Evolutionary conservation across 2,329 filamentous ascomycete genomes (phyloP).

Genomic region (Hypocrella siamensis): DNA sequence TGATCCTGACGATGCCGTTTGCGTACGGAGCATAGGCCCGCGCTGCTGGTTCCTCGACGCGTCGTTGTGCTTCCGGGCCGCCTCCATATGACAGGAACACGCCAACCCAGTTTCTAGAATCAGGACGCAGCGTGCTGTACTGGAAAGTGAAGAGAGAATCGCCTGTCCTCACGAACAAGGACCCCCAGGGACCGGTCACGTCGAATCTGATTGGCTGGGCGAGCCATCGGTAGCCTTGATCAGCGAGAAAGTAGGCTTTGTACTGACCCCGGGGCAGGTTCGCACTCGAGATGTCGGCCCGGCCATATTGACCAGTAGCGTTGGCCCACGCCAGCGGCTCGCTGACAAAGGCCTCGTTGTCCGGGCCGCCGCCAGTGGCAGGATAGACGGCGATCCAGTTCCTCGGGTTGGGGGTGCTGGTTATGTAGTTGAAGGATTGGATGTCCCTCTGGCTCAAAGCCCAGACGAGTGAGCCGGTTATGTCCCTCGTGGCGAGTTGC

Average conservation of each 20-base stretch:
- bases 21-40: constrained; percentile 17
- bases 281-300: constrained; percentile 8
- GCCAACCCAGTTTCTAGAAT: constrained; percentile 21
- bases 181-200: constrained; percentile 7
- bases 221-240: constrained; percentile 18
- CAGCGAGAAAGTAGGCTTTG: constrained; percentile 17
- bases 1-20: too few species aligned
- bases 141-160: too few species aligned
- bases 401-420: constrained; percentile 8
- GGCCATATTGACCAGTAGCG: constrained; percentile 11
- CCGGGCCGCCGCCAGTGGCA: constrained; percentile 14
- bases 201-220: constrained; percentile 14
- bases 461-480: too few species aligned
- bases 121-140: constrained; percentile 15
- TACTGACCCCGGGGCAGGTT: constrained; percentile 14
- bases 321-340: constrained; percentile 17
- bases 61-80: constrained; percentile 16
- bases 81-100: constrained; percentile 17
- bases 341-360: constrained; percentile 11
- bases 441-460: not conserved
- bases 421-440: constrained; percentile 13
- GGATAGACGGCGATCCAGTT: constrained; percentile 23
- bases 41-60: constrained; percentile 12
- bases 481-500: too few species aligned
- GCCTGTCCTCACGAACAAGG: constrained; percentile 4